Base-by-base conservation (phyloP, 371 early-diverging fungal genomes). In the Conidiobolus incongruus region DNA sequence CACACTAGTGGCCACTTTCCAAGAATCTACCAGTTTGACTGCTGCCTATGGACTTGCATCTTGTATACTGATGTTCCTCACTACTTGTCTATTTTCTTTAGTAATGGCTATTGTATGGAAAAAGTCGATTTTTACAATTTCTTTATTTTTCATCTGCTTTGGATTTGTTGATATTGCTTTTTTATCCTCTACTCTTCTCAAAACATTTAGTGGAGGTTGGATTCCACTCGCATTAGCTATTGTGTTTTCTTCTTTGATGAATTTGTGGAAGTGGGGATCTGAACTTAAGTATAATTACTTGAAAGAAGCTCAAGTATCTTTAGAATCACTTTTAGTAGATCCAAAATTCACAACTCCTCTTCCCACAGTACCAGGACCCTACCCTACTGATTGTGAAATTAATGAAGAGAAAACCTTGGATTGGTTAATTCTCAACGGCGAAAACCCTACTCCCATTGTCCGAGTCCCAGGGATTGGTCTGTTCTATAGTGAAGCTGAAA, bases 1-100 rank as follows among this genome's bases (percentile, higher is more conserved):
- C 13, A 13, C 52, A 10, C 48, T 72, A 6, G 54, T 60, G 10
- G 47, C 51, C n/a, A 51, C 48, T 0, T 72, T 72, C 54, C 52
- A 49, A 22, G 47, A 52, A 26, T 53, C 58, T 0, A 47, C 44
- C 16, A 50, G 49, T n/a, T 40, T 60, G 4, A 53, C 53, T 12
- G 46, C 47, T 36, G 60, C 60, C 12, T 60, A 57, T 37, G 61
- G 61, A 36, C 30, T 46, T 2, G 46, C 48, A 6, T 55, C 55
- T 7, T 47, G 49, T 4, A 22, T 46, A 7, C 48, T 54, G 1
- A 46, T 52, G 34, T 47, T 55, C 21, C 38, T 60, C n/a, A 55
- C 61, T 4, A 60, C 61, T 10, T 47, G 48, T 4, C 41, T 60
- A 1, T 37, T 53, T 19, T 38, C 55, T 4, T 32, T 57, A 11